Evolutionary conservation across 83 land plant species (phyloP), one percentile per base, ranked within the genome.

Genomic region (Diphasiastrum complanatum): DNA sequence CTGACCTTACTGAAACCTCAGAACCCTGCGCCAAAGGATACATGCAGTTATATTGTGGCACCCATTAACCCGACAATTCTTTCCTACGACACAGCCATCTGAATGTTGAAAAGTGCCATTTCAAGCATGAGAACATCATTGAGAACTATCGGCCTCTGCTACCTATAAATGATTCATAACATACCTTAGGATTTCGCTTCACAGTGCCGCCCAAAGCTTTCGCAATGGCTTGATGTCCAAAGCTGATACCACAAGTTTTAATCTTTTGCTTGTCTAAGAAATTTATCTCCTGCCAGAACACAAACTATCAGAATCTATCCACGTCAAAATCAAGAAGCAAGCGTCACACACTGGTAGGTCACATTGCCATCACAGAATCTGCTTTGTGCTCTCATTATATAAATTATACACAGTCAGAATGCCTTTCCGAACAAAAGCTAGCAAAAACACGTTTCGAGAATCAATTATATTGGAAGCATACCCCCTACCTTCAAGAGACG

Each of bases 151-250:
- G 8, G 22, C 52, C 16, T 16, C 8, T 8, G 8, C 43, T 16
- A 8, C 43, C 43, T 8, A 40, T 8, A 40, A 16, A 8, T 16
- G 16, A n/a, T n/a, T n/a, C n/a, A n/a, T n/a, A n/a, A 40, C 14
- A 40, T 33, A 69, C 72, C 73, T 70, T 70, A 0, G 73, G 73
- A 38, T 70, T 70, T 22, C 37, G 68, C n/a, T 25, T 57, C 4
- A 70, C 73, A 16, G 26, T 37, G 19, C 73, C 73, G 41, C 73
- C 73, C 47, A 70, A 53, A 19, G 73, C 73, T 26, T 62, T 51
- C 43, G 73, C 73, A 63, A 70, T 70, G 1, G 73, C 73, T 45
- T 70, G 73, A 54, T 70, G 73, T n/a, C 73, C 73, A 41, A 70
- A 70, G 40, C 73, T 70, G 46, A 70, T 63, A 6, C 73, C 73